Evolutionary conservation across 768 basidiomycete species (phyloP).

Genomic region (Imleria badia): DNA sequence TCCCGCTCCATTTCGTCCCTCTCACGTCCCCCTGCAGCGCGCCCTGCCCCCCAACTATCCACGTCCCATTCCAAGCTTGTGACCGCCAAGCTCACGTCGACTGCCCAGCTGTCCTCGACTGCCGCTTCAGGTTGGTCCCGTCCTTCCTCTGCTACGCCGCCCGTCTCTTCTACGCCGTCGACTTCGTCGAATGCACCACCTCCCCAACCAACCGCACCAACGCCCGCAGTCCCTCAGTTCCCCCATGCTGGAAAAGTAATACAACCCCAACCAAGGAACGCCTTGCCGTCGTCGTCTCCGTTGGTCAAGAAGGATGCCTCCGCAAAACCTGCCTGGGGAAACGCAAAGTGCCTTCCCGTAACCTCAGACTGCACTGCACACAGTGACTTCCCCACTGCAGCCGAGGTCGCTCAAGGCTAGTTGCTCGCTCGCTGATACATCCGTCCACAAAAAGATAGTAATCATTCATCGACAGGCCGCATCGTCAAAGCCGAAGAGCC

Average conservation of each 20-base stretch:
- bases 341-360: conserved; percentile 41
- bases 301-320: conserved; percentile 33
- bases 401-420: conserved; percentile 87
- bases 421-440: conserved; percentile 8
- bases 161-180: conserved; percentile 51
- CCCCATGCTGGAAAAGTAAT: conserved; percentile 65
- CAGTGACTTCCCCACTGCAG: conserved; percentile 93
- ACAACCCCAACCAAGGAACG: conserved; percentile 56
- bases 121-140: conserved; percentile 76
- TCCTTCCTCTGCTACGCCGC: conserved; percentile 69
- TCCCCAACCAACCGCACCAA: conserved; percentile 43
- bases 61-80: conserved; percentile 77
- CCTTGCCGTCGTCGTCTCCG: conserved; percentile 31
- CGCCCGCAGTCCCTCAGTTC: conserved; percentile 46
- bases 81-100: conserved; percentile 81
- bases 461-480: conserved; percentile 22
- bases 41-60: conserved; percentile 55
- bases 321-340: conserved; percentile 72
- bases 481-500: conserved; percentile 31
- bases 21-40: conserved; percentile 42
- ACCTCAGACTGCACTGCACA: conserved; percentile 42
- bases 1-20: background rate
- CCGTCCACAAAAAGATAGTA: conserved; percentile 4
- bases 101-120: conserved; percentile 53
- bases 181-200: conserved; percentile 44